Evolutionary conservation across 2,329 filamentous ascomycete genomes (phyloP), one percentile per base, ranked within the genome.

Genomic region (Pezicula radicicola): DNA sequence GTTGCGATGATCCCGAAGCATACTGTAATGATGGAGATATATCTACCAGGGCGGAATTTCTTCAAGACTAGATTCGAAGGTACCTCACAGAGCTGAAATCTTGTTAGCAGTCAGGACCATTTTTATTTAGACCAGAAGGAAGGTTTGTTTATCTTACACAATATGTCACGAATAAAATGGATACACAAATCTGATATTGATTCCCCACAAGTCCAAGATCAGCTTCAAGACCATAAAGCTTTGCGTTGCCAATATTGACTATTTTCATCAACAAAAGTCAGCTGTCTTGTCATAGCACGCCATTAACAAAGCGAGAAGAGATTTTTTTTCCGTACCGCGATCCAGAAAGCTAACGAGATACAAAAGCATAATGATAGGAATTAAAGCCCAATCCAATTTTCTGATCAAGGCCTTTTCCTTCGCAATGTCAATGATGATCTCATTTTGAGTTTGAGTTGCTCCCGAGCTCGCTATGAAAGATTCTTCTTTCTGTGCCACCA

Each of bases 311-410:
- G n/a, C n/a, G n/a, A n/a, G n/a, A n/a, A n/a, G n/a, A n/a, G n/a
- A n/a, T n/a, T 21, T 5, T 21, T 21, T 21, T 21, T 21, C 5
- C 68, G 80, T 81, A 62, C 76, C 78, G 76, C 78, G 76, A 64
- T 91, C 88, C 8, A 92, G 70, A 65, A 92, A 93, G 59, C 84
- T 88, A 59, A 91, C 84, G 12, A 91, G 75, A 65, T 92, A 92
- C 16, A 88, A 67, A 10, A 79, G 66, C 83, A 88, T 88, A 8
- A 88, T 74, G 15, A 88, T 70, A 3, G 86, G 86, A 6, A 89
- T 76, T 28, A 89, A 75, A 61, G 79, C 75, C 10, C 75, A 53
- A 65, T 89, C 86, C 27, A 89, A 68, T 67, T 87, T 88, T 6
- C 8, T 30, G 7, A 30, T 12, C 28, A 30, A 12, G 2, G 8